Evolutionary conservation across 2,329 filamentous ascomycete species (phyloP).

Genomic region (Immersiporthe knoxdaviesiana): DNA sequence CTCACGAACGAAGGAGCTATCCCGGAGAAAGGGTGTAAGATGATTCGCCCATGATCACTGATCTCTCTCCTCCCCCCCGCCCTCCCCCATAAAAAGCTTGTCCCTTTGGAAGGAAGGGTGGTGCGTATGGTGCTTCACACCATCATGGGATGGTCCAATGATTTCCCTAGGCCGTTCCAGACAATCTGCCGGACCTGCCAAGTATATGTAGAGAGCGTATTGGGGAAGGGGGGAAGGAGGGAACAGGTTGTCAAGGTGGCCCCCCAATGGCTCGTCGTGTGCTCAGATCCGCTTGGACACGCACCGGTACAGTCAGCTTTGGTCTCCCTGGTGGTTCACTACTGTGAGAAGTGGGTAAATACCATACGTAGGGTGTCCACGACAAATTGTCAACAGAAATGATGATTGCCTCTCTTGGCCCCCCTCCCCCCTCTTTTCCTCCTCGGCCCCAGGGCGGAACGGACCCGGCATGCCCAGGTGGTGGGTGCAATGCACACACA

Average conservation of each 20-base stretch:
- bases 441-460: background rate
- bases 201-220: no score
- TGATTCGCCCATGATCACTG: conserved; percentile 27
- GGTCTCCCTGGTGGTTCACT: background rate
- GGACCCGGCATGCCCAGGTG: background rate
- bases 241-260: background rate
- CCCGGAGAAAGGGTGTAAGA: conserved; percentile 21
- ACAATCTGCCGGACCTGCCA: background rate
- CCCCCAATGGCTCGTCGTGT: background rate
- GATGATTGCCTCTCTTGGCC: background rate
- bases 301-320: background rate
- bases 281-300: background rate
- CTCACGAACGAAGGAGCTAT: background rate
- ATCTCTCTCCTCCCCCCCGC: background rate
- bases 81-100: background rate
- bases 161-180: background rate
- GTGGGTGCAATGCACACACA: background rate
- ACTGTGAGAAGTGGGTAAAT: background rate
- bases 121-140: background rate
- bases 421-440: no score
- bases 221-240: no score
- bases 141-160: background rate
- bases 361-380: background rate
- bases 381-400: background rate
- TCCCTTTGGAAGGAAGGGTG: background rate